Percentiles rank a stretch among this genome's conserved stretches.
These are phyloP conservation scores for Brassica juncea DNA, from an alignment of 345 rosid genomes.

Conservation along the genomic window DNA sequence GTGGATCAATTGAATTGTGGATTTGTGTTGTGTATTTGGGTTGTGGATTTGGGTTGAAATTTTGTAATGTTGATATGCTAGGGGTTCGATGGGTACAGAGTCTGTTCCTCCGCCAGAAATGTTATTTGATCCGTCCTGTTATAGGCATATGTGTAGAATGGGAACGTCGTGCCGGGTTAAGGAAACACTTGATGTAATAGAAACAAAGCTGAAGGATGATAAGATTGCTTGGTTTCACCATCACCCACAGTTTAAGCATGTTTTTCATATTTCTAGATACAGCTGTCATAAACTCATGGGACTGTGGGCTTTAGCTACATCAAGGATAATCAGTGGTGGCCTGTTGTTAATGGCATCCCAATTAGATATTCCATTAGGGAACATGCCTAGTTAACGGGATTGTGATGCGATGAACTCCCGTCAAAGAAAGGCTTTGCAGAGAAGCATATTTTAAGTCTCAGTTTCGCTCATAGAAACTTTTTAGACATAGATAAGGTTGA, in stretches of 20 bases:
- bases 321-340: not conserved
- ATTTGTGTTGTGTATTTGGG: no score
- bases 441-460: no score
- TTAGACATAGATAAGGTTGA: no score
- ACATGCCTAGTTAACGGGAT: not conserved
- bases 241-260: not conserved
- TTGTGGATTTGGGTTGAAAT: no score
- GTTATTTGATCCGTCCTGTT: no score
- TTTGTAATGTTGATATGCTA: no score
- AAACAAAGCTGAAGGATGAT: not conserved
- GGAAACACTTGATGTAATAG: not conserved
- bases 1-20: no score
- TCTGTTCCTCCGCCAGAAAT: no score
- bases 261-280: not conserved
- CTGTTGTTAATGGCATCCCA: not conserved
- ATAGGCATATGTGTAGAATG: not conserved
- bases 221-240: not conserved
- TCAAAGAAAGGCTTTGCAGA: not conserved
- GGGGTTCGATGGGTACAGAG: no score
- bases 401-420: not conserved
- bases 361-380: not conserved
- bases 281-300: not conserved
- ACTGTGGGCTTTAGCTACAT: not conserved
- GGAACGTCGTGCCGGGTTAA: not conserved
- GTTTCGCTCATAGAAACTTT: no score